A percentile compares a stretch with the other conserved stretches of the same genome.
phyloP scores from a whole-genome alignment of 116 monocot species.

The Iris pallida region DNA sequence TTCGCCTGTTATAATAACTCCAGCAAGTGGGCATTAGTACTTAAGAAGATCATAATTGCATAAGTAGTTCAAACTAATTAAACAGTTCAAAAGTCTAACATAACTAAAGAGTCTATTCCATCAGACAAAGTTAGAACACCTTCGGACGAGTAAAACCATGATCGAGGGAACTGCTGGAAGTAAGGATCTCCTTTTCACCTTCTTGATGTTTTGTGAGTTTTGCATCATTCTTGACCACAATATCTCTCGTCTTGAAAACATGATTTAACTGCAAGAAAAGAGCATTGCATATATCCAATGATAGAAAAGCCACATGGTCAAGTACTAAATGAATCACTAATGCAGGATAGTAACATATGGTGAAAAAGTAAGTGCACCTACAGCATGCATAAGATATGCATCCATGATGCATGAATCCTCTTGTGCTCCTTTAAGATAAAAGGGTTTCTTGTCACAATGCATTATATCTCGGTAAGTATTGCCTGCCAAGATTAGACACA shows the following conservation, averaged over 20 bases:
- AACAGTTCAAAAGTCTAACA: not conserved
- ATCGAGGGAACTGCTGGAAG: conserved; percentile 61
- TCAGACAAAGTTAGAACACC: conserved; percentile 29
- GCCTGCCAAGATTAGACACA: conserved; percentile 37
- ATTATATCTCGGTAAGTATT: conserved; percentile 84
- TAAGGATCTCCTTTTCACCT: conserved; percentile 36
- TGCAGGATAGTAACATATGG: not conserved
- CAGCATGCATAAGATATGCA: conserved; percentile 90
- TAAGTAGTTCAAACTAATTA: too few species aligned
- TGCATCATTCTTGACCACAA: conserved; percentile 73
- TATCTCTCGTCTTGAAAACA: conserved; percentile 61
- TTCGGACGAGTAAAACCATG: conserved; percentile 99
- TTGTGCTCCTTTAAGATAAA: conserved; percentile 67
- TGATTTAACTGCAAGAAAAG: conserved; percentile 75
- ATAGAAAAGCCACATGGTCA: too few species aligned
- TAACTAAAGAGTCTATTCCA: not conserved
- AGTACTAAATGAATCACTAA: not conserved
- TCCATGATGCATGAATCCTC: conserved; percentile 87
- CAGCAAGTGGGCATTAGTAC: too few species aligned
- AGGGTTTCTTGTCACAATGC: conserved; percentile 87
- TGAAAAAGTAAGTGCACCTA: conserved; percentile 34
- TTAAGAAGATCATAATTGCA: too few species aligned
- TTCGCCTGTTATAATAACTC: too few species aligned
- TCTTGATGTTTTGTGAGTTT: conserved; percentile 54
- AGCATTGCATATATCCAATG: not conserved